A percentile compares a stretch with the other conserved stretches of the same genome.
These are phyloP conservation scores for Bruguiera hainesii DNA, from an alignment of 441 rosid genomes.

Conservation along the genomic window DNA sequence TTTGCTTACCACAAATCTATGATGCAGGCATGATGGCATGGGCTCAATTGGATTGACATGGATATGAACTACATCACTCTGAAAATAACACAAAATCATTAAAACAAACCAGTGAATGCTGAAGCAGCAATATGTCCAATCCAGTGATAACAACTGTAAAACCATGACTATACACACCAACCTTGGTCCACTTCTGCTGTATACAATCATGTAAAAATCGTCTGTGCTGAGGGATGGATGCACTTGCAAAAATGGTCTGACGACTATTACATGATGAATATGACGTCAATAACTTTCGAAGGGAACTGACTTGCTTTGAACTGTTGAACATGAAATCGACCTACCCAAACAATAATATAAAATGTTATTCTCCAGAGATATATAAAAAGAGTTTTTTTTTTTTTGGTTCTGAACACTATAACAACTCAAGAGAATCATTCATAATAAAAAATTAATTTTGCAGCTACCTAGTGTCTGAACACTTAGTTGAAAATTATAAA, in stretches of 20 bases:
- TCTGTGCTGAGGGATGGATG: constrained; percentile 89
- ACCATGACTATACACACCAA: constrained; percentile 19
- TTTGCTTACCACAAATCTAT: constrained; percentile 64
- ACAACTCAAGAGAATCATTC: not conserved
- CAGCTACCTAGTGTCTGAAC: not conserved
- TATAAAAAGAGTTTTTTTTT: no score
- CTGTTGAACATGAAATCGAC: constrained; percentile 93
- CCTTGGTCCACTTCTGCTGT: constrained; percentile 98
- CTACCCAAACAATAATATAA: constrained; percentile 31
- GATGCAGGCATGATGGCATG: constrained; percentile 69
- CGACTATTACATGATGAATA: constrained; percentile 68
- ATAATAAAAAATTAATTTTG: not conserved
- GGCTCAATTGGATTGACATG: constrained; percentile 73
- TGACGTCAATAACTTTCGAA: constrained; percentile 71
- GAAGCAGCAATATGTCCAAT: constrained; percentile 10
- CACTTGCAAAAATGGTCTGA: constrained; percentile 89
- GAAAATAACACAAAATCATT: constrained; percentile 22
- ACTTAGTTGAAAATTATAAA: not conserved
- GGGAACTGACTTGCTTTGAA: constrained; percentile 68
- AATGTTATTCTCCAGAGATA: constrained; percentile 9
- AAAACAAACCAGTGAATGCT: constrained; percentile 9
- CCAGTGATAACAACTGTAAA: constrained; percentile 5
- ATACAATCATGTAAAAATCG: constrained; percentile 77
- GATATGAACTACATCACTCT: constrained; percentile 69
- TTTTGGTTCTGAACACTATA: constrained; percentile 25